phyloP scores from a whole-genome alignment of 2,329 filamentous ascomycete genomes.

The Paracoccidioides lutzii region DNA sequence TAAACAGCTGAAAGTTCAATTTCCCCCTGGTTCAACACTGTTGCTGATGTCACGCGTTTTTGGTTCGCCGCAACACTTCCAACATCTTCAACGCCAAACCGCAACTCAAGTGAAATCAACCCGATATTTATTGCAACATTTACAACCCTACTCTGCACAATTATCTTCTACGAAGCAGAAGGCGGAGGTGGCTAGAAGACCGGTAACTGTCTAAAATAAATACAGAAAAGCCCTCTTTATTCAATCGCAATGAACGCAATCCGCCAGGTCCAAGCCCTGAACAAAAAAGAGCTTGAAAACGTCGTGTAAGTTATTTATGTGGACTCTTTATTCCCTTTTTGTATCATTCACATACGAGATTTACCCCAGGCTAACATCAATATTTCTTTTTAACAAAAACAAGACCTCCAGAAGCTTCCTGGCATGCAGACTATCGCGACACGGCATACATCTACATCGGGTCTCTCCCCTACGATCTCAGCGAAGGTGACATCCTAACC shows the following conservation, averaged over 20 bases:
- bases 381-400: conserved; percentile 10
- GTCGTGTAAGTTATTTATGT: conserved; percentile 43
- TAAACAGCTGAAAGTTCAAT: not conserved
- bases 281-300: conserved; percentile 86
- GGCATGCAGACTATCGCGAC: conserved; percentile 95
- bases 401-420: conserved; percentile 74
- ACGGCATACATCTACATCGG: conserved; percentile 96
- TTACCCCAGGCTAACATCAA: too few species aligned
- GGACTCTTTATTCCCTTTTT: not conserved
- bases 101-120: not conserved
- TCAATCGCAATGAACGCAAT: conserved; percentile 70
- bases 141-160: not conserved
- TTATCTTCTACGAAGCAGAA: not conserved
- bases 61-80: not conserved
- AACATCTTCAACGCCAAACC: not conserved
- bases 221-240: too few species aligned
- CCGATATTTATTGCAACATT: not conserved
- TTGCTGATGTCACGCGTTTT: conserved; percentile 10
- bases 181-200: not conserved
- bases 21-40: not conserved
- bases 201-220: not conserved
- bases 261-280: conserved; percentile 80
- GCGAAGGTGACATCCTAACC: conserved; percentile 88
- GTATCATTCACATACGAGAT: too few species aligned
- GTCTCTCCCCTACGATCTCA: conserved; percentile 79